Evolutionary conservation across 2,329 filamentous ascomycete species (phyloP).

Genomic region (Hymenoscyphus fraxineus): DNA sequence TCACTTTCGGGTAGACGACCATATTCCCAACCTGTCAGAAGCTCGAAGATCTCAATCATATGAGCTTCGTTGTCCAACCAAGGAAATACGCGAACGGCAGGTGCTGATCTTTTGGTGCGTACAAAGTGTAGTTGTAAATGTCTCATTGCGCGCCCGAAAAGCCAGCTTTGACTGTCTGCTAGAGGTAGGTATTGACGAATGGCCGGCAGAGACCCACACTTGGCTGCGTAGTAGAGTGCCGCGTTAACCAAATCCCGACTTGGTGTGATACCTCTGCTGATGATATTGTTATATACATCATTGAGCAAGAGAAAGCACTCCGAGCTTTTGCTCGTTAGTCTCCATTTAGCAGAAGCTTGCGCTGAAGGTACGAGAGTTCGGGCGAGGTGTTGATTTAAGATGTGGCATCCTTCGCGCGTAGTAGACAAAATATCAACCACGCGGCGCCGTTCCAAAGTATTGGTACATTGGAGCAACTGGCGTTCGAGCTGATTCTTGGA

Average conservation of each 20-base stretch:
- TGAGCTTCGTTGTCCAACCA: conserved; percentile 3
- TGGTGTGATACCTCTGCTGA: not conserved
- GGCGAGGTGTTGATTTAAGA: not conserved
- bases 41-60: conserved; percentile 10
- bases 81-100: not conserved
- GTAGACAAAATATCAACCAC: not conserved
- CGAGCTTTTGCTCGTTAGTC: not conserved
- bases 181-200: conserved; percentile 15
- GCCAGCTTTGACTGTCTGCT: not conserved
- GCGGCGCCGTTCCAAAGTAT: not conserved
- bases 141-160: not conserved
- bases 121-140: not conserved
- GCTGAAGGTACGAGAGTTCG: not conserved
- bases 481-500: not conserved
- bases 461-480: not conserved
- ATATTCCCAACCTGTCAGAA: conserved; percentile 20
- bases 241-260: not conserved
- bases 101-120: not conserved
- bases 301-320: not conserved
- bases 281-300: not conserved
- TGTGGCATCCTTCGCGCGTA: conserved; percentile 1
- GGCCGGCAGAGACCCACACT: not conserved
- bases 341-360: not conserved
- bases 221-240: conserved; percentile 1
- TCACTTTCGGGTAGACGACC: not conserved